These are phyloP conservation scores for Zelonia costaricensis DNA, from an alignment of 208 protist species.

Conservation along the genomic window DNA sequence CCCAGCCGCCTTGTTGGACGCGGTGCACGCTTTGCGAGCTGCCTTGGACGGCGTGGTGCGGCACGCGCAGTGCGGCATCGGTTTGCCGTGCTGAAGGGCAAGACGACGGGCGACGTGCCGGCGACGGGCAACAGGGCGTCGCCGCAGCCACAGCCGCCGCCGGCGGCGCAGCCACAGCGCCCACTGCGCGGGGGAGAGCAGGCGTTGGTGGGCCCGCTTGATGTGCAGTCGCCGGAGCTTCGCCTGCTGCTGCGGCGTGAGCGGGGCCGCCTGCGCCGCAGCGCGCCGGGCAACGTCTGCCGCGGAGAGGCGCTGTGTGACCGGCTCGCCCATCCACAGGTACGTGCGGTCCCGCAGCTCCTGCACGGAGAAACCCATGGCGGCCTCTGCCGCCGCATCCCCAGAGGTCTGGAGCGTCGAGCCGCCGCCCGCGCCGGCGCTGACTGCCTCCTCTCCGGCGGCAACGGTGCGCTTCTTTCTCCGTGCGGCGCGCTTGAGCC, in stretches of 20 bases:
- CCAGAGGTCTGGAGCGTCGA: not conserved
- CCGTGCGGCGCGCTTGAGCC: not conserved
- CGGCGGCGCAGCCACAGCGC: conserved; percentile 41
- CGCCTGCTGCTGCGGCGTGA: conserved; percentile 9
- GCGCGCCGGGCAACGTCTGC: not conserved
- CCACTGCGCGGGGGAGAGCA: conserved; percentile 46
- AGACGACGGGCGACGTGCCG: conserved; percentile 12
- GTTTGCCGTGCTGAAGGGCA: conserved; percentile 24
- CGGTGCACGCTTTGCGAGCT: not conserved
- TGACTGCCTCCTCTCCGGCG: not conserved
- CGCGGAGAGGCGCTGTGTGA: not conserved
- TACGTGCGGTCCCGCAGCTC: conserved; percentile 30
- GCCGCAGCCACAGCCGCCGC: conserved; percentile 41
- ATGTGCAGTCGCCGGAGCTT: conserved; percentile 23
- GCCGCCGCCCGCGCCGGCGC: not conserved
- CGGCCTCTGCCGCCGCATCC: not conserved
- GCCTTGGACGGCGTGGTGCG: not conserved
- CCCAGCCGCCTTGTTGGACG: not conserved
- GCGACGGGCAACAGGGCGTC: conserved; percentile 23
- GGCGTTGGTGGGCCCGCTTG: conserved; percentile 36
- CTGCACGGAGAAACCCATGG: conserved; percentile 24
- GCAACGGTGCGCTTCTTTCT: not conserved
- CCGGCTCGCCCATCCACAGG: conserved; percentile 15
- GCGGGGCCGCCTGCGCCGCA: not conserved
- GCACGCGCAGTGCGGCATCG: conserved; percentile 33